Evolutionary conservation across 2,329 filamentous ascomycete genomes (phyloP), one percentile per base, ranked within the genome.

Genomic region (Fusarium nanum): DNA sequence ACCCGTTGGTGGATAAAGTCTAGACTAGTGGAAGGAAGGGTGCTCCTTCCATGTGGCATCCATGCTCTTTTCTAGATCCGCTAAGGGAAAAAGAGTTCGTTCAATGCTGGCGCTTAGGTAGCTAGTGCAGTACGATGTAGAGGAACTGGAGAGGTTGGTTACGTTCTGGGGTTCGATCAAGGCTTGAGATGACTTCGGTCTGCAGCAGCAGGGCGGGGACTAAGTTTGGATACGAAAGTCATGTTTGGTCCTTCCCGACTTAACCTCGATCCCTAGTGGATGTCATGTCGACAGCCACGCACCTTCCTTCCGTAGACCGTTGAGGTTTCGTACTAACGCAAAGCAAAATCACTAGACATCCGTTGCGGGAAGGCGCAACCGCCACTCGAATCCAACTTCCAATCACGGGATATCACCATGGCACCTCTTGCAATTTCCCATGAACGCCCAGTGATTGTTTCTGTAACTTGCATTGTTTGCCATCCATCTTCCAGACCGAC

Each of bases 11-110:
- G 55, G 63, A 66, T 66, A 61, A 32, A 40, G 25, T 40, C 44
- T 66, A 66, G 49, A 48, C 47, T 49, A 56, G 42, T 34, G 34
- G 34, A 41, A 40, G 32, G 25, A 23, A 40, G 48, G 48, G 54
- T n/a, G 44, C 25, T 54, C 34, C n/a, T 23, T 67, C 63, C 63
- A 61, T 66, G 63, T 66, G 63, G 63, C 63, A 66, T 66, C 63
- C 63, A 66, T 66, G 62, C 49, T 67, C 37, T 13, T 67, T 60
- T 67, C 22, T 53, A 66, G 55, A 67, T 55, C 61, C 52, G 57
- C 32, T 28, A 23, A 25, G 16, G 20, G n/a, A 20, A 13, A 53
- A n/a, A 64, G 32, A 37, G 41, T 56, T 44, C 25, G 45, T 27
- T 28, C 28, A 40, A 23, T 34, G 41, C 23, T 40, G 23, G 58